Base-by-base conservation (phyloP, 2,329 filamentous ascomycete species). In the Colletotrichum cereale region DNA sequence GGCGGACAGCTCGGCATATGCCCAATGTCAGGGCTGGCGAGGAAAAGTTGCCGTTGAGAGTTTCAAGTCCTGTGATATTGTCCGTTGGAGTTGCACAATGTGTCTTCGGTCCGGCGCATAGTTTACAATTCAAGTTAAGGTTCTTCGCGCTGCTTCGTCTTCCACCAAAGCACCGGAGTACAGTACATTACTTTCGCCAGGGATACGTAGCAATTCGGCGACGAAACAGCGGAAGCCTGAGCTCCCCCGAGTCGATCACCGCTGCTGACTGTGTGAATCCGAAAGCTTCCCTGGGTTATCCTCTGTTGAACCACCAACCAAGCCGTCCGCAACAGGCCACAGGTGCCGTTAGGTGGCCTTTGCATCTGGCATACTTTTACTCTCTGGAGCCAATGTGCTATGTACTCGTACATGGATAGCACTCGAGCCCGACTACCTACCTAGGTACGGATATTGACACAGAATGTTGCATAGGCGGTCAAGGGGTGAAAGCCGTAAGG, bases 381-480 rank as follows among this genome's bases (percentile, higher is more conserved):
- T n/a, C 4, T 24, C 21, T 24, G 44, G 18, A 5, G 26, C 26
- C 38, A n/a, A 26, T n/a, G 26, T 55, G 24, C 18, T 7, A 24
- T 47, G n/a, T n/a, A 42, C 8, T 44, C 21, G 8, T 42, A 12
- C 44, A 31, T 56, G 18, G 52, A 47, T 34, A 38, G 31, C 26
- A 62, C 47, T 18, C 8, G 16, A n/a, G n/a, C n/a, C n/a, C n/a
- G n/a, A n/a, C n/a, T n/a, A n/a, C n/a, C n/a, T n/a, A n/a, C n/a
- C n/a, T n/a, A n/a, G n/a, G n/a, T n/a, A n/a, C 36, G 6, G 55
- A 36, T 40, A 48, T 42, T 26, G 31, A 18, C 66, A 29, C 18
- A 50, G 57, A 71, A 48, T 60, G 68, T 21, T 53, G 65, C 48
- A 66, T 58, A 72, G 65, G 69, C 69, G 69, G 68, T 68, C 68